A percentile compares a stretch with the other conserved stretches of the same genome.
Evolutionary conservation across 306 rosid species (phyloP).

Genomic region (barrel medic (Medicago truncatula)): MtrunA17r5.0-ANR NC_053048.1:7354501-7355000

Average conservation of each 20-base stretch:
- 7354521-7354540: conserved; percentile 64
- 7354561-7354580: conserved; percentile 72
- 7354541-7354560: conserved; percentile 69
- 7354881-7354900: conserved; percentile 44
- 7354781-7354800: conserved; percentile 66
- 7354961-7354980: conserved; percentile 17
- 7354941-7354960: conserved; percentile 53
- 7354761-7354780: conserved; percentile 82
- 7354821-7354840: conserved; percentile 61
- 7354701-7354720: too few relatives aligned
- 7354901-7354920: conserved; percentile 41
- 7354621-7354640: neutral
- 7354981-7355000: neutral
- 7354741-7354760: neutral
- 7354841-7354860: conserved; percentile 72
- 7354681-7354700: too few relatives aligned
- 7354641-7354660: too few relatives aligned
- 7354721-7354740: neutral
- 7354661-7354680: too few relatives aligned
- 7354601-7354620: neutral
- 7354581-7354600: neutral
- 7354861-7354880: conserved; percentile 71
- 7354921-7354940: conserved; percentile 65
- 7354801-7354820: conserved; percentile 77
- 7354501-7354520: conserved; percentile 71